Evolutionary conservation across 139 green algal genomes (phyloP).

Genomic region (Limnomonas spitsbergensis): DNA sequence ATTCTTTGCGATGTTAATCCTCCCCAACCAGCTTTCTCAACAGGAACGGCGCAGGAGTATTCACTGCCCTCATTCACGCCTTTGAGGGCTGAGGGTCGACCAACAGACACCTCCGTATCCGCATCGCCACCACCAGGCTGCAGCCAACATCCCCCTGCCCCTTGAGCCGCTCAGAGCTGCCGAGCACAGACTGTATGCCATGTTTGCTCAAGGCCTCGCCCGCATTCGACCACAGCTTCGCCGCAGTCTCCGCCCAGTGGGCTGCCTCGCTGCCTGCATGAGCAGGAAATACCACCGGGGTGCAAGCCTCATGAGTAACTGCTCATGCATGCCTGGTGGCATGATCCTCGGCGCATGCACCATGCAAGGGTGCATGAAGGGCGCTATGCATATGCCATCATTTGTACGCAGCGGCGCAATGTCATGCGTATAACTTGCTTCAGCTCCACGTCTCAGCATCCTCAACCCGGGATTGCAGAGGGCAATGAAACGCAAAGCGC

Average conservation of each 20-base stretch:
- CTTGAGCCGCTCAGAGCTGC: not conserved
- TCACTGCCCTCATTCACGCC: no score
- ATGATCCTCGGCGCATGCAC: not conserved
- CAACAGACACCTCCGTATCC: not conserved
- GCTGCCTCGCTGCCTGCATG: not conserved
- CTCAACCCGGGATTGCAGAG: no score
- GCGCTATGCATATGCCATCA: not conserved
- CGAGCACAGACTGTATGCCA: not conserved
- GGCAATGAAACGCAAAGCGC: no score
- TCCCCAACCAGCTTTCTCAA: no score
- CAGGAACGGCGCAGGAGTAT: no score
- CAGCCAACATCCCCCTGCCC: not conserved
- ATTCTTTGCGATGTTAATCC: no score
- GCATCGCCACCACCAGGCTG: not conserved
- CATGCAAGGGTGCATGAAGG: not conserved
- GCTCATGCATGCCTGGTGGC: not conserved
- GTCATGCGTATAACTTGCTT: no score
- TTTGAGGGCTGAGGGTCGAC: not conserved
- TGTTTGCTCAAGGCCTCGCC: not conserved
- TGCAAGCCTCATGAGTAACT: not conserved
- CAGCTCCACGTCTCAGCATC: no score
- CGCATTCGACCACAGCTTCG: conserved; percentile 4
- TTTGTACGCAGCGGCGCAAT: not conserved
- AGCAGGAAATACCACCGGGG: not conserved
- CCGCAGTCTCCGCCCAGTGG: not conserved